Evolutionary conservation across 441 rosid species (phyloP).

Genomic region (Francoa sonchifolia): DNA sequence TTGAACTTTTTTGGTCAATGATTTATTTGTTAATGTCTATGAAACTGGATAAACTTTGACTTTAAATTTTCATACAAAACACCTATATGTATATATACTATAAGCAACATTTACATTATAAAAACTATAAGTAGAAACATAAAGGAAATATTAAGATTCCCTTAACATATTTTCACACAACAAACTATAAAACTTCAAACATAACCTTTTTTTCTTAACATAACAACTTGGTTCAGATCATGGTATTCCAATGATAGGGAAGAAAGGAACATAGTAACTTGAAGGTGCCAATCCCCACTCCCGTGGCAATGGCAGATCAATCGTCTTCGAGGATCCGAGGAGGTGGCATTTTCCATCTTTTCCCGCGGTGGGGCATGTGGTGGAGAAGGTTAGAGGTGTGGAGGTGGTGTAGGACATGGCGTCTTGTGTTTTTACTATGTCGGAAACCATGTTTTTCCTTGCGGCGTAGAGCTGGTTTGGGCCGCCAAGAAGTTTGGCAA

Average conservation of each 20-base stretch:
- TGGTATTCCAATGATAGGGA: constrained; percentile 86
- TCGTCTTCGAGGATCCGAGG: constrained; percentile 45
- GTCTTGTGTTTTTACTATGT: constrained; percentile 20
- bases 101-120: too few species aligned
- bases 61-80: too few species aligned
- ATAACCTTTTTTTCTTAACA: too few species aligned
- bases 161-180: too few species aligned
- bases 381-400: constrained; percentile 52
- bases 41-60: too few species aligned
- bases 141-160: too few species aligned
- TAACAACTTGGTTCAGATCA: too few species aligned
- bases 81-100: too few species aligned
- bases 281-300: constrained; percentile 90
- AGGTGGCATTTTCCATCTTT: constrained; percentile 12
- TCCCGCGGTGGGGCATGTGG: constrained; percentile 26
- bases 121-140: too few species aligned
- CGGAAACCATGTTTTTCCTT: constrained; percentile 28
- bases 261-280: constrained; percentile 59
- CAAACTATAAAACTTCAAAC: too few species aligned
- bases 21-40: too few species aligned
- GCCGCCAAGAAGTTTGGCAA: constrained; percentile 53
- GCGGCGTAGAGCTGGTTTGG: constrained; percentile 41
- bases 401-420: constrained; percentile 30
- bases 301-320: constrained; percentile 65
- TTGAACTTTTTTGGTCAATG: too few species aligned